Evolutionary conservation across 129 eudicot genomes (phyloP).

Genomic region (Pulicaria dysenterica): DNA sequence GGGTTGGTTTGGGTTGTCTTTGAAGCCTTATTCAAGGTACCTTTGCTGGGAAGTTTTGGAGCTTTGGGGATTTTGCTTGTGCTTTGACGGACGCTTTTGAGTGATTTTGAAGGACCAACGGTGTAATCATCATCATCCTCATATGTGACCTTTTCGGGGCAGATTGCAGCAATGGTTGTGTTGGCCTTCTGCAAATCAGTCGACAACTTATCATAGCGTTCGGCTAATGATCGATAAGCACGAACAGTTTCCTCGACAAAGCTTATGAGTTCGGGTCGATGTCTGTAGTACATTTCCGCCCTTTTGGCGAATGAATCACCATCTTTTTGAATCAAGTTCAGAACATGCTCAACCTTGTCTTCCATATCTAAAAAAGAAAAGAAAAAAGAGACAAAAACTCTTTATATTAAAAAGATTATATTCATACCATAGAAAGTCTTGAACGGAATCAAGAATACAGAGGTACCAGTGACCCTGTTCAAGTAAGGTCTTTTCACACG

Average conservation of each 20-base stretch:
- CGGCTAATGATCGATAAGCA: slow-evolving; percentile 73
- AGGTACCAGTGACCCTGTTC: no score
- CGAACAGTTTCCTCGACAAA: slow-evolving; percentile 76
- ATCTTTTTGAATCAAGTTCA: slow-evolving; percentile 74
- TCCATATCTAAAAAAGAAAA: slow-evolving; percentile 70
- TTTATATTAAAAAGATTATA: background rate
- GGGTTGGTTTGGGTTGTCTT: slow-evolving; percentile 33
- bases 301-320: slow-evolving; percentile 93
- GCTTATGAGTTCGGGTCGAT: slow-evolving; percentile 77
- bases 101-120: slow-evolving; percentile 33
- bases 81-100: slow-evolving; percentile 30
- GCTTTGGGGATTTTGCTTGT: slow-evolving; percentile 54
- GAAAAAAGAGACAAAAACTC: slow-evolving; percentile 15
- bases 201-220: slow-evolving; percentile 76
- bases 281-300: slow-evolving; percentile 97
- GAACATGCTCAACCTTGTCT: slow-evolving; percentile 63
- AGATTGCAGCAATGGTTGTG: slow-evolving; percentile 75
- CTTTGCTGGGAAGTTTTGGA: slow-evolving; percentile 55
- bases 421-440: no score
- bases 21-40: slow-evolving; percentile 39
- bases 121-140: slow-evolving; percentile 70
- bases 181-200: slow-evolving; percentile 88
- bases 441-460: no score
- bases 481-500: no score
- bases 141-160: slow-evolving; percentile 76